Evolutionary conservation across 306 rosid genomes (phyloP), one percentile per base, ranked within the genome.

Genomic region (Lithocarpus polystachyus): DNA sequence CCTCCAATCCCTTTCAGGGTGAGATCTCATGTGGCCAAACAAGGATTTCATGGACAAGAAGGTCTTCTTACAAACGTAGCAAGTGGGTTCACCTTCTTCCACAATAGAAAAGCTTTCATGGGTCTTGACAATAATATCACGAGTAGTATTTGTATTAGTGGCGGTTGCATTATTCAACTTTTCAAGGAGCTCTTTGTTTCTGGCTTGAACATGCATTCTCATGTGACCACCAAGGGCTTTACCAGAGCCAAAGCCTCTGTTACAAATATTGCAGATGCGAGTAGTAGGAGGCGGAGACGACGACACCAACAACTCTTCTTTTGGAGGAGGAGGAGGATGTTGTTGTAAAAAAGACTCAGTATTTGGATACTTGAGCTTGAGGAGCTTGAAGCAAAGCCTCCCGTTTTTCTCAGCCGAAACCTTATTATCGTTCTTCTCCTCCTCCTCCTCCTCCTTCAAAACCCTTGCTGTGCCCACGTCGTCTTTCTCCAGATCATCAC

Each of bases 171-270:
- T 45, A 19, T 37, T 19, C 40, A 55, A 17, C 40, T 18, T 48
- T 17, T 64, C 19, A n/a, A 67, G 72, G 52, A 67, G 72, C 15
- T 67, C 51, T 23, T 67, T 67, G 22, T 67, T 18, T 67, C 15
- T 59, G 20, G 68, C 54, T 1, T 52, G 23, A 20, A 52, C 29
- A 73, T 89, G 92, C 75, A 87, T 82, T 77, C 88, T 85, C 85
- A 60, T 83, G 80, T 89, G 92, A 40, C 92, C 92, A 24, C 86
- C 92, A 1, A 87, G 81, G 10, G 92, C 89, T 71, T 86, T 89
- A 0, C 87, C 86, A 17, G 86, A 82, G 52, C 35, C 60, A 29
- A 86, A 86, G 5, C 74, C 74, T 76, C 81, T 87, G 51, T 60
- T 3, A 54, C 92, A 89, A 8, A 69, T 20, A 14, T 20, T 23